These are phyloP conservation scores for Penicillium sp. DNA, from an alignment of 2,329 filamentous ascomycete species.

Conservation along the genomic window DNA sequence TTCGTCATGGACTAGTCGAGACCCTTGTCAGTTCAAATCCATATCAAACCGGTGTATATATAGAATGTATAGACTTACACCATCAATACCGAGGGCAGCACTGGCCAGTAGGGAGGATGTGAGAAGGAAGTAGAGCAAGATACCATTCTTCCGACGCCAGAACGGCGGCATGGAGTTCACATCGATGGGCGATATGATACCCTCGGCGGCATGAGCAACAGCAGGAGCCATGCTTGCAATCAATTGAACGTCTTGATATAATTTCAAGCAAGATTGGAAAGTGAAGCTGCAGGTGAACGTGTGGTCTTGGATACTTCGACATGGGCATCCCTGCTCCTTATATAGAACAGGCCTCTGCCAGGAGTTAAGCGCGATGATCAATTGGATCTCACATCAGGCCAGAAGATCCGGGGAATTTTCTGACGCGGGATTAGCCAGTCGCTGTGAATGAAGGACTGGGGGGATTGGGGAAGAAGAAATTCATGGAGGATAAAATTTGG, in stretches of 20 bases:
- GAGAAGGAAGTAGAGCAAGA: conserved; percentile 52
- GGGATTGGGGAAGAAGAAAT: conserved; percentile 8
- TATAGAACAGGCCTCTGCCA: background rate
- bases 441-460: background rate
- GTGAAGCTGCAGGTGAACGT: background rate
- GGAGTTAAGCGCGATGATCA: background rate
- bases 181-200: conserved; percentile 32
- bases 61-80: conserved; percentile 36
- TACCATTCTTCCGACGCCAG: conserved; percentile 47
- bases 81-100: conserved; percentile 52
- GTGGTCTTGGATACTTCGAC: background rate
- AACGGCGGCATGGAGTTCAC: conserved; percentile 30
- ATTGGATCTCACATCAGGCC: background rate
- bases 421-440: background rate
- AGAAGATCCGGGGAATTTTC: background rate
- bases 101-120: conserved; percentile 53
- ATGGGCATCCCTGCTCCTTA: background rate
- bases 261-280: background rate
- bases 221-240: conserved; percentile 29
- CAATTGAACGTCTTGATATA: background rate
- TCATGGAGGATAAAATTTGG: background rate
- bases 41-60: background rate
- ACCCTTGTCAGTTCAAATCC: conserved; percentile 27
- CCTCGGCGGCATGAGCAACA: conserved; percentile 33
- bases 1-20: conserved; percentile 55